Percentiles rank a stretch among this genome's conserved stretches.
Evolutionary conservation across 306 rosid genomes (phyloP).

Genomic region (Casuarina equisetifolia): DNA sequence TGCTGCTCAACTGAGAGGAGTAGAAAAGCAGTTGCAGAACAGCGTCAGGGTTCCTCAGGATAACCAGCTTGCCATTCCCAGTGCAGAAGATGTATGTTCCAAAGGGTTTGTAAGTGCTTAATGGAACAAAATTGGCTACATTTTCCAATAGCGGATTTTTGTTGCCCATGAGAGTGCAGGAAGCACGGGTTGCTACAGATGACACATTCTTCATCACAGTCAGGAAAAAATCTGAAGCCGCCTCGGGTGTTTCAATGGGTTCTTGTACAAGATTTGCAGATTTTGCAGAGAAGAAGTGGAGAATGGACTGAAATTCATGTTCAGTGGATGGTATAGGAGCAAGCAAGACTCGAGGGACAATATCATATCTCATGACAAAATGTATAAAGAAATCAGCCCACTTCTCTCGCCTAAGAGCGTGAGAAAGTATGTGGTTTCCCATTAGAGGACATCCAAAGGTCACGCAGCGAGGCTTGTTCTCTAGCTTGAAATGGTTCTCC

Average conservation of each 20-base stretch:
- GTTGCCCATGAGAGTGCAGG: conserved; percentile 71
- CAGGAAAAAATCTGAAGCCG: conserved; percentile 29
- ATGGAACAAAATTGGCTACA: conserved; percentile 36
- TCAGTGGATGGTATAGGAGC: conserved; percentile 57
- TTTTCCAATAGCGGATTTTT: conserved; percentile 59
- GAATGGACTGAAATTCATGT: conserved; percentile 19
- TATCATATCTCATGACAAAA: conserved; percentile 29
- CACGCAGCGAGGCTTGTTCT: conserved; percentile 37
- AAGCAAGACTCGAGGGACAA: conserved; percentile 55
- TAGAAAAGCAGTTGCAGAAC: conserved; percentile 63
- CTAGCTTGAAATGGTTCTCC: conserved; percentile 25
- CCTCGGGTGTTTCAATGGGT: neutral
- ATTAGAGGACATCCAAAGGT: conserved; percentile 43
- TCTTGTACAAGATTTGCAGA: neutral
- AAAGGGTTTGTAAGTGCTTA: conserved; percentile 84
- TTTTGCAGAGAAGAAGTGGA: conserved; percentile 31
- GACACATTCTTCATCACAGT: conserved; percentile 58
- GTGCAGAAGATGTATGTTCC: conserved; percentile 20
- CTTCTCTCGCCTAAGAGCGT: conserved; percentile 67
- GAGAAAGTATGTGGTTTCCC: conserved; percentile 10
- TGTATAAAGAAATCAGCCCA: conserved; percentile 68
- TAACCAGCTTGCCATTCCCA: conserved; percentile 42
- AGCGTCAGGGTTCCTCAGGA: conserved; percentile 63
- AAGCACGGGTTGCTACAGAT: conserved; percentile 50
- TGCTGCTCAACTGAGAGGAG: conserved; percentile 40